Percentiles rank a stretch among this genome's conserved stretches.
These are phyloP conservation scores for Fusarium phyllophilum DNA, from an alignment of 2,329 filamentous ascomycete genomes.

Conservation along the genomic window DNA sequence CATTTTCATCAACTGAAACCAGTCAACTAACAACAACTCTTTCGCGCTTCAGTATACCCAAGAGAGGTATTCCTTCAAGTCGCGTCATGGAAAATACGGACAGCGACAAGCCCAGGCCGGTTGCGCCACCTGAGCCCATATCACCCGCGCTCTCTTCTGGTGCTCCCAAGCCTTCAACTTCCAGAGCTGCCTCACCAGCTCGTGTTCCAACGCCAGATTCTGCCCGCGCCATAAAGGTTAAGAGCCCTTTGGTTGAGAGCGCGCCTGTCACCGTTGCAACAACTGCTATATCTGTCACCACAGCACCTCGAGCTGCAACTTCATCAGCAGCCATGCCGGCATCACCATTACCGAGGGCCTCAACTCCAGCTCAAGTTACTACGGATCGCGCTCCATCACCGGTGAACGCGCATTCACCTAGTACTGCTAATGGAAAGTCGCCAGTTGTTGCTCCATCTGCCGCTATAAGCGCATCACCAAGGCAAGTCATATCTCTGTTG, in stretches of 20 bases:
- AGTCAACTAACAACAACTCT: constrained; percentile 6
- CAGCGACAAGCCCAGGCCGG: constrained; percentile 41
- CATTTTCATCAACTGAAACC: not conserved
- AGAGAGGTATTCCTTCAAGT: constrained; percentile 15
- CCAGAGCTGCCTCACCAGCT: constrained; percentile 34
- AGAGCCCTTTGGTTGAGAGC: constrained; percentile 23
- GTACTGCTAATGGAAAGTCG: constrained; percentile 20
- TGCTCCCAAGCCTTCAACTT: constrained; percentile 30
- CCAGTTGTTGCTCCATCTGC: constrained; percentile 1
- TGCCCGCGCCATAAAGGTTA: constrained; percentile 28
- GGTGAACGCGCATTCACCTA: constrained; percentile 11
- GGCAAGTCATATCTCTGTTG: constrained; percentile 13
- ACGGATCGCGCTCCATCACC: constrained; percentile 35
- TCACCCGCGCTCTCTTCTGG: constrained; percentile 41
- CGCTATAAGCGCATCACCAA: constrained; percentile 24
- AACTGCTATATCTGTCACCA: constrained; percentile 5
- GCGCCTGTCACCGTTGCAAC: constrained; percentile 13
- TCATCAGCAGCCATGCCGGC: constrained; percentile 14
- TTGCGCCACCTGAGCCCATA: constrained; percentile 44
- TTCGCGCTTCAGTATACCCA: constrained; percentile 14
- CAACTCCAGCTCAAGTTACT: constrained; percentile 21
- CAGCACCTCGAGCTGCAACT: constrained; percentile 13
- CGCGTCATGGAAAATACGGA: constrained; percentile 41
- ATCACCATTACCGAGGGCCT: constrained; percentile 27
- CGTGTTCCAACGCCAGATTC: constrained; percentile 38